Evolutionary conservation across 257 asterid genomes (phyloP), one percentile per base, ranked within the genome.

Genomic region (Primulina tabacum): DNA sequence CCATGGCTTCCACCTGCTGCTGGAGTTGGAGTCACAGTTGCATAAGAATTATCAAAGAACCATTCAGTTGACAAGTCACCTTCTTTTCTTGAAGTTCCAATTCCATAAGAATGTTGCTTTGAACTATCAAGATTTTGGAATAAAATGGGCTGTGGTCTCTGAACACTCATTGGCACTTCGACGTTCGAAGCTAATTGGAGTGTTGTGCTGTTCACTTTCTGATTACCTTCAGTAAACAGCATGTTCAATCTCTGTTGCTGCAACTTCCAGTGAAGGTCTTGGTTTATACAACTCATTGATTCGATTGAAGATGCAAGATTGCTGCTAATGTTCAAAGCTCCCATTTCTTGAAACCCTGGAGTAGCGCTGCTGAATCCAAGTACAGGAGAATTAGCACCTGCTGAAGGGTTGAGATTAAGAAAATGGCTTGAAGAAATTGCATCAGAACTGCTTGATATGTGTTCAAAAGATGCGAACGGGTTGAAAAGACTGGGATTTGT

Each of bases 261-360:
- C 16, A 89, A 67, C 43, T 82, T 87, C 89, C 83, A 87, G 78
- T 87, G 96, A 28, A 87, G 79, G 20, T 85, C 91, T 72, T 89
- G 96, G 82, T 89, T 87, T 29, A 86, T 83, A 0, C 82, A 83
- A 75, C 96, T 87, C 81, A 89, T 62, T 9, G 91, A 86, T 64
- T 89, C 92, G 1, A 89, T 83, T 0, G 93, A 86, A 7, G 88
- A 75, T 26, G 89, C 89, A 14, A 88, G 74, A 18, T 67, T 73
- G 52, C 69, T 57, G 34, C 26, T 71, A 35, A 38, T 8, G 47
- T 35, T 62, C 24, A 34, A 34, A 5, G 83, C 35, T 21, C 87
- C 87, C 72, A 79, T 69, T 62, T 84, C 86, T 56, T 82, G 89
- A 76, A 72, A 57, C 74, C 84, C 86, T 55, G 34, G 66, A 7